Conservation (phyloP, 257 asterid species). For the Solanum piurae region DNA sequence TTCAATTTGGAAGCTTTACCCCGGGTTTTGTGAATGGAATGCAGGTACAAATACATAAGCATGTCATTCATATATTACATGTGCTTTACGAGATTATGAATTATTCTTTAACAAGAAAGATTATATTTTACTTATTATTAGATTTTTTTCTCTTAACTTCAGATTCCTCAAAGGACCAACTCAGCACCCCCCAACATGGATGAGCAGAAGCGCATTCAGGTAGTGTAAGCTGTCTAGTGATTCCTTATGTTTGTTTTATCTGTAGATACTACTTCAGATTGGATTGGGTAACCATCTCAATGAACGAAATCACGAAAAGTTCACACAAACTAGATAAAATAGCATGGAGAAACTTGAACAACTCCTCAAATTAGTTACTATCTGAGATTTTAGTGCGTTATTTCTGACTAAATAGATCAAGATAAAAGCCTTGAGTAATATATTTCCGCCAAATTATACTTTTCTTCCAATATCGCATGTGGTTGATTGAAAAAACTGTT, state of each 20-base stretch:
- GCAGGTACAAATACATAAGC: constrained; percentile 1
- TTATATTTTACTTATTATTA: not conserved
- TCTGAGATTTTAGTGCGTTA: not conserved
- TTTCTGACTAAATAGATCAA: not conserved
- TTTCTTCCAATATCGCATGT: not conserved
- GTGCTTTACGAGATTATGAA: not conserved
- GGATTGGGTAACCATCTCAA: not conserved
- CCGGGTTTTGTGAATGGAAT: constrained; percentile 11
- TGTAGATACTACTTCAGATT: not conserved
- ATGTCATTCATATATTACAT: not conserved
- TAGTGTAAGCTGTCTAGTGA: not conserved
- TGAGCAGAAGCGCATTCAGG: constrained; percentile 7
- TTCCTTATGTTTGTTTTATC: not conserved
- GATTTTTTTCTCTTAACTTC: not conserved
- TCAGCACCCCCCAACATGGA: constrained; percentile 7
- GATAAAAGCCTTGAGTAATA: not conserved
- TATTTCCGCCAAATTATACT: not conserved
- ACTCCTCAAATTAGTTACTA: not conserved
- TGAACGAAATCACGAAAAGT: not conserved
- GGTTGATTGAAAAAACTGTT: not conserved
- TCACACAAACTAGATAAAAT: not conserved
- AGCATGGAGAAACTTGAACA: not conserved
- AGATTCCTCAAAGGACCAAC: constrained; percentile 10
- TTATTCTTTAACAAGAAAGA: not conserved
- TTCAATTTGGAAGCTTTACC: constrained; percentile 10